A percentile compares a stretch with the other conserved stretches of the same genome.
Evolutionary conservation across 331 rosid genomes (phyloP).

Genomic region (Saraca asoca): DNA sequence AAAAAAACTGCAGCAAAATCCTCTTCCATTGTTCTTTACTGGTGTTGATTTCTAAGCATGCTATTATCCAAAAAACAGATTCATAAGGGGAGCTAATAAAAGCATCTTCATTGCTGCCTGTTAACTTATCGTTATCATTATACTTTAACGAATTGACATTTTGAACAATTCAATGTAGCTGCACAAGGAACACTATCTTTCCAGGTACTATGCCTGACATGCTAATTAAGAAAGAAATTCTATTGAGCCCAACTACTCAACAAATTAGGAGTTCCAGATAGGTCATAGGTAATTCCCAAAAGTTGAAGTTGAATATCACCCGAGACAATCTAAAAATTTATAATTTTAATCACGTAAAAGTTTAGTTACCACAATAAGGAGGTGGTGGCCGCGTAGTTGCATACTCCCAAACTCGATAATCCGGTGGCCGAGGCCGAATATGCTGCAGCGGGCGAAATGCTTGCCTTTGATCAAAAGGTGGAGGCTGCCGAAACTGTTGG

Average conservation of each 20-base stretch:
- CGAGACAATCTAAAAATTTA: not conserved
- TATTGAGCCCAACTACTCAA: not conserved
- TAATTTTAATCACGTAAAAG: not conserved
- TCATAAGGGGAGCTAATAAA: not conserved
- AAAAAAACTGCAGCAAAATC: not conserved
- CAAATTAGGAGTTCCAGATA: not conserved
- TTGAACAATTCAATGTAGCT: constrained; percentile 13
- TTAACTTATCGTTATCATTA: not conserved
- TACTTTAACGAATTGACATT: constrained; percentile 4
- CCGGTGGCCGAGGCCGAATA: constrained; percentile 47
- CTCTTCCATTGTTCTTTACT: not conserved
- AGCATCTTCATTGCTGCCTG: not conserved
- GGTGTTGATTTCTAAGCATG: constrained; percentile 13
- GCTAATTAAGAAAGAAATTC: not conserved
- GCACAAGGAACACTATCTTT: constrained; percentile 10
- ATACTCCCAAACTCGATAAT: constrained; percentile 76
- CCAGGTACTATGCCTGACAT: not conserved
- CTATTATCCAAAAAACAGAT: not conserved
- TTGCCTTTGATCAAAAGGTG: constrained; percentile 38
- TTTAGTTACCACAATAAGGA: constrained; percentile 52
- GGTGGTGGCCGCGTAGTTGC: constrained; percentile 53
- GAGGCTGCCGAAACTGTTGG: constrained; percentile 36
- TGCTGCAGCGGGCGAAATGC: constrained; percentile 39
- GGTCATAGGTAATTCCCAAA: not conserved
- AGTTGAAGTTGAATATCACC: constrained; percentile 1